Evolutionary conservation across 495 filamentous ascomycete species (phyloP), one percentile per base, ranked within the genome.

Genomic region (Podospora tetraspora): DNA sequence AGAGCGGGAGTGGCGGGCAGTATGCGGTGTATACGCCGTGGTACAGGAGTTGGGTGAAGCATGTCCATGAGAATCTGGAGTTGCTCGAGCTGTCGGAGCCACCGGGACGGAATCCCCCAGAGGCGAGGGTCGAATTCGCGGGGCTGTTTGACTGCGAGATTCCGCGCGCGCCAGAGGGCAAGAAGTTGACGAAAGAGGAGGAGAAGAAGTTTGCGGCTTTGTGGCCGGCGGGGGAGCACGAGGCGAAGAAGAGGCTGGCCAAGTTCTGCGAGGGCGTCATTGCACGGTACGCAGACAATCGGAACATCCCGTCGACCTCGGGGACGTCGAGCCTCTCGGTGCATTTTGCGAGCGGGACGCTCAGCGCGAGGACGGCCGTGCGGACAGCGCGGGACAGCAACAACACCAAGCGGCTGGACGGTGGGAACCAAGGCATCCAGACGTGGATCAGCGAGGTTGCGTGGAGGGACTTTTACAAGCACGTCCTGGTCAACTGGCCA

Each of bases 401-500:
- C 73, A 87, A 74, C 11, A 88, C 85, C 9, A 87, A 88, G 65
- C 88, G 84, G 22, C 82, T 97, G 0, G 88, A 93, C 69, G 85
- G 86, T 3, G 90, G 91, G 0, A 82, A 87, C 34, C 71, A 82
- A 21, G 92, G 92, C 0, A 90, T 92, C 43, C 79, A 83, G 62
- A 79, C 83, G 3, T 97, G 92, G 93, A 94, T 96, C 68, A 89
- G 88, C 63, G 93, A 97, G 75, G 83, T 97, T 0, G 93, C 92
- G 1, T 96, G 93, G 94, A 83, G 93, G 10, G 93, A 97, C 72
- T 97, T 97, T 74, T 97, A 97, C 78, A 91, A 90, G 69, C 92
- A 97, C 76, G 91, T 97, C 4, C 80, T 97, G 16, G 90, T 86
- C 3, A 82, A 94, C 66, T 97, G 91, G 91, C 94, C 94, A 5